These are phyloP conservation scores for Pseudoscleropodium purum DNA, from an alignment of 225 moss, liverwort and hornwort species.

Conservation along the genomic window DNA sequence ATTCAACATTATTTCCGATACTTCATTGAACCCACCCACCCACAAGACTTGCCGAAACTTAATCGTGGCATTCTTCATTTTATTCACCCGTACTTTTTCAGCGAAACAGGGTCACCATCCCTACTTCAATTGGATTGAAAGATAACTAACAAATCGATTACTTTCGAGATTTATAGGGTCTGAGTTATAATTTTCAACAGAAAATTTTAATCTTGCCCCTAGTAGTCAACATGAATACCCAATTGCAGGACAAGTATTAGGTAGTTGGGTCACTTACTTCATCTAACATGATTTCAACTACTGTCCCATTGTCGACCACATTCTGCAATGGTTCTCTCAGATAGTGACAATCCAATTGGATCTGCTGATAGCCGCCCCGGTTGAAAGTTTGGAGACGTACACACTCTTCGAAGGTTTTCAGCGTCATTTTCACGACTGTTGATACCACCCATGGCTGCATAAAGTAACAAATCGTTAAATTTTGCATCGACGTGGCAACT, in stretches of 20 bases:
- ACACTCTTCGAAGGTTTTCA: constrained; percentile 97
- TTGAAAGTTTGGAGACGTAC: constrained; percentile 95
- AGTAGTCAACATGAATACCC: background rate
- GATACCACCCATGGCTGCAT: constrained; percentile 81
- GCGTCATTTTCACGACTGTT: constrained; percentile 86
- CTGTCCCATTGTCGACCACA: constrained; percentile 72
- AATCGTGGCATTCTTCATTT: background rate
- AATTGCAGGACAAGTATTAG: background rate
- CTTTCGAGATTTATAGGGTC: background rate
- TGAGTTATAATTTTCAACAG: background rate
- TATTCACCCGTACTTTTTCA: background rate
- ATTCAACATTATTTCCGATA: background rate
- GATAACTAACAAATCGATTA: background rate
- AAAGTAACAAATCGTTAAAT: background rate
- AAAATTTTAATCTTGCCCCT: background rate
- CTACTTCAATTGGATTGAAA: background rate
- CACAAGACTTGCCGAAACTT: background rate
- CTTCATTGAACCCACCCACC: background rate
- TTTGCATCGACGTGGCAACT: background rate
- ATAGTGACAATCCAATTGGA: constrained; percentile 89
- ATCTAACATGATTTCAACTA: constrained; percentile 86
- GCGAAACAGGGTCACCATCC: background rate
- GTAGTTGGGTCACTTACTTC: constrained; percentile 52
- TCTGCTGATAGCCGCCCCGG: constrained; percentile 95
- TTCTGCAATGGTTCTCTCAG: constrained; percentile 75